Evolutionary conservation across 169 alveolate genomes (phyloP), one percentile per base, ranked within the genome.

Genomic region (Plasmodium gonderi): DNA sequence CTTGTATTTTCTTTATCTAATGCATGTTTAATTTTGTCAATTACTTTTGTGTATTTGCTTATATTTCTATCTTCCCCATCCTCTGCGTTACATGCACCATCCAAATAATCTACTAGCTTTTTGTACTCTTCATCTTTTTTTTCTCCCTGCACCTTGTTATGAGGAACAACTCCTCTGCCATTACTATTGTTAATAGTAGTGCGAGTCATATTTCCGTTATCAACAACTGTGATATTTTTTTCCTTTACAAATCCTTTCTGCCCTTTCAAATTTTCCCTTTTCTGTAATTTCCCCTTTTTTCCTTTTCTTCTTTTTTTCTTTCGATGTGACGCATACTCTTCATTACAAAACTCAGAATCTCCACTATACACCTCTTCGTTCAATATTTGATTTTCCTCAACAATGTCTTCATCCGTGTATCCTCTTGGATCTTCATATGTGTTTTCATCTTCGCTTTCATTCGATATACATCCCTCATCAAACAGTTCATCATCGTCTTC

Each of bases 331-430:
- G 17, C 17, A 74, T 51, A 64, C 33, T 74, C 87, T 44, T 85
- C 77, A 42, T 51, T 38, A 44, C 45, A 45, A 75, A 85, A 51
- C 4, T 20, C 92, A 3, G 92, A 85, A 14, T 85, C 92, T 9
- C 51, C 72, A 74, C 92, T 85, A 31, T 85, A 85, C 7, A 74
- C 76, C 67, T 85, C 92, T 11, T 72, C 85, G 17, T 51, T 74
- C 65, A 85, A 54, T 23, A 85, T 85, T 85, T 72, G 78, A 17
- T 74, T 72, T 77, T 85, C 92, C 67, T 85, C 87, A n/a, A 85
- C 77, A 85, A 85, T 85, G 67, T 85, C 92, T 74, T 85, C 92
- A 51, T 85, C 92, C 29, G 83, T 74, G 20, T 38, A 42, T 4
- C 65, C 67, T 23, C 42, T 77, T 31, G 67, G 11, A 3, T 85